These are phyloP conservation scores for Lagerstroemia speciosa DNA, from an alignment of 345 rosid species.

Conservation along the genomic window DNA sequence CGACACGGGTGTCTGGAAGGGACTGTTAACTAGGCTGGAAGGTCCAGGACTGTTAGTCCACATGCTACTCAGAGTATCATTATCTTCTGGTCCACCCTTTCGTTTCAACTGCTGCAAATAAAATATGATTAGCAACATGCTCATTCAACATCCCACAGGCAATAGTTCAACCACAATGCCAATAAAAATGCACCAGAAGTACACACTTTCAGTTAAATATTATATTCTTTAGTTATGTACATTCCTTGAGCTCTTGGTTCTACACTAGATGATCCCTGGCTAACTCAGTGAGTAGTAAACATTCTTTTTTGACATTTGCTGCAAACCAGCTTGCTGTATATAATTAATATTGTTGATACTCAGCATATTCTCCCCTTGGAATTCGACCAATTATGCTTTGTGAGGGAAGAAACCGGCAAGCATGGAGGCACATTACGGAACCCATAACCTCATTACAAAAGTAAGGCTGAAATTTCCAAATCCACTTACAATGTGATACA, in stretches of 20 bases:
- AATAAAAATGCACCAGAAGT: too few species aligned
- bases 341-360: neutral
- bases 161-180: neutral
- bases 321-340: neutral
- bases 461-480: too few species aligned
- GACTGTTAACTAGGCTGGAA: constrained; percentile 31
- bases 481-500: too few species aligned
- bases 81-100: constrained; percentile 35
- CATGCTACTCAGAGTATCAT: constrained; percentile 31
- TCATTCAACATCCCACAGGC: constrained; percentile 8
- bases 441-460: too few species aligned
- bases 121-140: constrained; percentile 11
- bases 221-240: too few species aligned
- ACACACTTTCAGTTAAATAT: too few species aligned
- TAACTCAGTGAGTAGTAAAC: neutral
- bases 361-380: too few species aligned
- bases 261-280: too few species aligned
- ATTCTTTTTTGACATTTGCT: neutral
- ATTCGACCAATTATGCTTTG: neutral
- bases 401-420: too few species aligned
- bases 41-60: constrained; percentile 41
- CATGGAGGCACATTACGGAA: too few species aligned
- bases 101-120: constrained; percentile 49
- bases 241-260: too few species aligned
- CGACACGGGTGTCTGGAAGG: constrained; percentile 67